These are phyloP conservation scores for Pythium monospermum DNA, from an alignment of 352 stramenopile genomes.

Conservation along the genomic window DNA sequence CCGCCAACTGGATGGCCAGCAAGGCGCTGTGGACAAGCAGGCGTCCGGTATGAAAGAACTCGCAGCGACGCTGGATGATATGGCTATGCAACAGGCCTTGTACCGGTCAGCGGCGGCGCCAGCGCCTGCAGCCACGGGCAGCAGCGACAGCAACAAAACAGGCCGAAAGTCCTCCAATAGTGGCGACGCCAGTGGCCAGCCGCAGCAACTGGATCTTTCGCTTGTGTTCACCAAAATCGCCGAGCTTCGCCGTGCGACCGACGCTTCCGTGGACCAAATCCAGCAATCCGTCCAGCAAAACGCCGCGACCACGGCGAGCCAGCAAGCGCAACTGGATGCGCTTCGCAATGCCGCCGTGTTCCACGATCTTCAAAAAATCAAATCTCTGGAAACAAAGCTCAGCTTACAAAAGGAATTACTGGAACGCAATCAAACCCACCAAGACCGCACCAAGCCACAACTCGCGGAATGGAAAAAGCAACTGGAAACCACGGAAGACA, in stretches of 20 bases:
- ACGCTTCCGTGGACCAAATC: slow-evolving; percentile 51
- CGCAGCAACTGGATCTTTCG: slow-evolving; percentile 55
- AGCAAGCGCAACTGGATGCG: slow-evolving; percentile 51
- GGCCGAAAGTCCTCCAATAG: neutral
- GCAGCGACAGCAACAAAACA: neutral
- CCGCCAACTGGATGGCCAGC: slow-evolving; percentile 40
- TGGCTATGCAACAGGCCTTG: slow-evolving; percentile 47
- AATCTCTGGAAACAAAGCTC: slow-evolving; percentile 48
- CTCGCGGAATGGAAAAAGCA: slow-evolving; percentile 63
- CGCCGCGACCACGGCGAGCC: slow-evolving; percentile 27
- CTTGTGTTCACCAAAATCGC: slow-evolving; percentile 79
- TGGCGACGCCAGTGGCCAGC: slow-evolving; percentile 2
- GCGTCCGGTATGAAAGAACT: slow-evolving; percentile 43
- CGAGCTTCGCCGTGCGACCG: slow-evolving; percentile 53
- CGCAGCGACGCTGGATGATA: slow-evolving; percentile 41
- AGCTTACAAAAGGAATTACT: slow-evolving; percentile 68
- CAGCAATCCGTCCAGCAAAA: slow-evolving; percentile 45
- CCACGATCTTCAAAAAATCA: slow-evolving; percentile 49
- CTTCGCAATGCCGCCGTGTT: slow-evolving; percentile 47
- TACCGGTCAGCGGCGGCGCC: neutral
- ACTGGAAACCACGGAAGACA: slow-evolving; percentile 58
- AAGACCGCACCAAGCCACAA: slow-evolving; percentile 60
- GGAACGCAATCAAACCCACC: slow-evolving; percentile 57
- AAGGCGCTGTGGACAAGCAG: slow-evolving; percentile 38
- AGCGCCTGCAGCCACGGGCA: too few species aligned